Percentiles rank a stretch among this genome's conserved stretches.
Evolutionary conservation across 129 eudicot species (phyloP).

Genomic region (Saussurea involucrata): DNA sequence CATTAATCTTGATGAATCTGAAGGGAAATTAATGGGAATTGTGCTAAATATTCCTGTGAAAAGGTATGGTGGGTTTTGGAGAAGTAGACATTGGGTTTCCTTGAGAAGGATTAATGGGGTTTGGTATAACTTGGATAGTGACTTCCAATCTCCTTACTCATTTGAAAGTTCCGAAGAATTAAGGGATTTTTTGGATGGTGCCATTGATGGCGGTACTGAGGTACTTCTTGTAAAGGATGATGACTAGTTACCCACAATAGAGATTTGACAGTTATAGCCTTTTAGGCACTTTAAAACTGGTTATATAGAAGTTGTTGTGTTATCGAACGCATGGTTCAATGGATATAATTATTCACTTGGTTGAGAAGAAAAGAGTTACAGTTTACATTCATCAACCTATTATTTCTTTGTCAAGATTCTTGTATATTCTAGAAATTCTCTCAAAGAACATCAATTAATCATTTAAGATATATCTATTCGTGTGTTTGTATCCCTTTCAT

Average conservation of each 20-base stretch:
- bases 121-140: constrained; percentile 98
- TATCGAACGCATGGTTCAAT: background rate
- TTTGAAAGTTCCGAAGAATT: constrained; percentile 50
- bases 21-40: constrained; percentile 69
- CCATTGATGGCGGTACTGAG: constrained; percentile 64
- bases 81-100: constrained; percentile 83
- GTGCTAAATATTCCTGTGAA: constrained; percentile 72
- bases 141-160: constrained; percentile 50
- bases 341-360: background rate
- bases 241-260: constrained; percentile 20
- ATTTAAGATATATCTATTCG: background rate
- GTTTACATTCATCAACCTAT: too few relatives aligned
- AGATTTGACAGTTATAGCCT: background rate
- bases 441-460: background rate
- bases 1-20: constrained; percentile 59
- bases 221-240: constrained; percentile 67
- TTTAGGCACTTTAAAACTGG: background rate
- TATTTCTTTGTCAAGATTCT: background rate
- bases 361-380: background rate
- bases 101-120: constrained; percentile 61
- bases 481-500: background rate
- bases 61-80: constrained; percentile 80
- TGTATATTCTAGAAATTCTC: background rate
- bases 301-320: background rate
- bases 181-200: constrained; percentile 55